Evolutionary conservation across 495 filamentous ascomycete genomes (phyloP), one percentile per base, ranked within the genome.

Genomic region (Lophium mytilinum): DNA sequence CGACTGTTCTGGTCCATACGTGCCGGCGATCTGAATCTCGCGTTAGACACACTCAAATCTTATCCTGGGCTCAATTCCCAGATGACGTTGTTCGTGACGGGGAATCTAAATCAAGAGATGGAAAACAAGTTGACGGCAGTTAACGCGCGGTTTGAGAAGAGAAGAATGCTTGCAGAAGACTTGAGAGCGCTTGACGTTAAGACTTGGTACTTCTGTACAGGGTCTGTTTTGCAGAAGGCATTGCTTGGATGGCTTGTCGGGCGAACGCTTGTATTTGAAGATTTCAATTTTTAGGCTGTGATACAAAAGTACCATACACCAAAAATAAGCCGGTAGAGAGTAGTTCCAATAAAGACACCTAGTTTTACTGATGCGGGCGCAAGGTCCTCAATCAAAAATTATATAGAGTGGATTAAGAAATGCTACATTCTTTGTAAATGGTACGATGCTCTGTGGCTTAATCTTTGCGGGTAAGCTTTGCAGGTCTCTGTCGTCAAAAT

Each of bases 121-220:
- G 50, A 45, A 34, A 63, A 63, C 40, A 65, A 66, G 17, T 68
- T 68, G 12, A 57, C 48, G 21, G 52, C 53, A 34, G 57, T 68
- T 50, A 80, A 79, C 3, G 80, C 70, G 10, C 66, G 53, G 14
- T 62, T 82, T 2, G 15, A 75, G 47, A 64, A 61, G 50, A 73
- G 84, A 59, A 78, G 85, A 54, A 76, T 89, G 55, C 54, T 56
- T 15, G 71, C 68, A n/a, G 68, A 60, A 7, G 82, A 89, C 69
- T 58, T 89, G 18, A 63, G 65, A 15, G 58, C 55, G 9, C 64
- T 63, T 37, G 53, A 37, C 18, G 50, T 53, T 37, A 57, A 67
- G 34, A 84, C 75, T 48, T 92, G 83, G 74, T 89, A 86, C 67
- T 57, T 88, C 36, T 92, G 88, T 65, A 78, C 83, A 5, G 79